Evolutionary conservation across 148 eudicot genomes (phyloP), one percentile per base, ranked within the genome.

Genomic region (Polygonum maritimum): DNA sequence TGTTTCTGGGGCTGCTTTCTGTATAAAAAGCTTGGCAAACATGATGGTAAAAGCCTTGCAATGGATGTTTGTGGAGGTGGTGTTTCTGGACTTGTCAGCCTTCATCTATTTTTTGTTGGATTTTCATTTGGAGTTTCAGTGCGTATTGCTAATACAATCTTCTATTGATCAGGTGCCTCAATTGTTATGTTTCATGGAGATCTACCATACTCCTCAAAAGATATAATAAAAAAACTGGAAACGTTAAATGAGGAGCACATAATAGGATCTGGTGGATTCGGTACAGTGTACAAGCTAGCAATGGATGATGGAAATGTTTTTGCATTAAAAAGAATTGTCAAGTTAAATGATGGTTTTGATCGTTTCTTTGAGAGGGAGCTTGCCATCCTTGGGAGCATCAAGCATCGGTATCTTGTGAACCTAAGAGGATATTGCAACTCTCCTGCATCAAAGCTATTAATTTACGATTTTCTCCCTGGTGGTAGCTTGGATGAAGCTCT

Each of bases 101-200:
- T 6, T 31, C 16, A 18, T 71, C 26, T 9, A 38, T 14, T 19
- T 72, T 2, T 6, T 48, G 16, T 71, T 72, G 35, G 16, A 1
- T 19, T 19, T 2, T 44, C 31, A 19, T 21, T 72, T 13, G 6
- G 22, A 3, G 6, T 45, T 44, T 72, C 18, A 10, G 21, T 67
- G 36, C 45, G 8, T 67, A 38, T 35, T 36, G 19, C 71, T 67
- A 35, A 67, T 55, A 69, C 69, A 26, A 12, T 79, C 33, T 79
- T 14, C 76, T 81, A 51, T 80, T 83, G 71, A 72, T 74, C 88
- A 95, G 97, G 96, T 80, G 97, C 98, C 86, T 90, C 96, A 55
- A 87, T 95, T 85, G 97, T 95, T 75, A 95, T 90, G 94, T 95
- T 95, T 81, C 98, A 95, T 78, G 98, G 98, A 79, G 98, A 95